Conservation (phyloP, 257 asterid species). For the Solanum pimpinellifolium region DNA sequence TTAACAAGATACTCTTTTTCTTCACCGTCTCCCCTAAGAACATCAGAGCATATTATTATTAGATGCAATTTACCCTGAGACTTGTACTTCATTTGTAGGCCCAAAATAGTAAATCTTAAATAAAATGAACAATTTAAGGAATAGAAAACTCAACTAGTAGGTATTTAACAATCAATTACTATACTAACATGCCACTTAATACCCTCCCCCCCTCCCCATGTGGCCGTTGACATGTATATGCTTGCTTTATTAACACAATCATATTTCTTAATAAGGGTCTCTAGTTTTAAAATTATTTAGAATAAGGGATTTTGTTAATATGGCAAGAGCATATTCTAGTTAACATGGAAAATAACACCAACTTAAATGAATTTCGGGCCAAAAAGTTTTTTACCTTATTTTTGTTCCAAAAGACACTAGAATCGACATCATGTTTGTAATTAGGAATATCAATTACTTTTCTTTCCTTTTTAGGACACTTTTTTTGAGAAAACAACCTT, state of each 20-base stretch:
- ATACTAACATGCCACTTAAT: not conserved
- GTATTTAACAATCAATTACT: not conserved
- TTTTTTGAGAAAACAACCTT: not conserved
- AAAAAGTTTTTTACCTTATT: not conserved
- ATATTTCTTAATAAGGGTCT: not conserved
- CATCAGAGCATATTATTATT: not conserved
- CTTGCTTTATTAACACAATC: not conserved
- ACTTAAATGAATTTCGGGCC: not conserved
- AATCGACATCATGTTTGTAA: not conserved
- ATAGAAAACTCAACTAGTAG: not conserved
- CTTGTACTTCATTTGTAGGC: not conserved
- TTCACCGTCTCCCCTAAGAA: slow-evolving; percentile 44
- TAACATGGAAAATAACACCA: not conserved
- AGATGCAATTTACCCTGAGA: not conserved
- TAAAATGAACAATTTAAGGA: not conserved
- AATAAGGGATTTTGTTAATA: not conserved
- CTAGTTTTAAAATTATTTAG: not conserved
- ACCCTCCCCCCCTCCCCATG: not conserved
- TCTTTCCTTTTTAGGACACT: not conserved
- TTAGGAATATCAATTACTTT: not conserved
- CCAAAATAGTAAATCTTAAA: not conserved
- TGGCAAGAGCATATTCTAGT: not conserved
- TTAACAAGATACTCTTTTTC: slow-evolving; percentile 87
- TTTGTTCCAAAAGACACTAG: not conserved
- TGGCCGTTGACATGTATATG: not conserved